Conservation (phyloP, 768 basidiomycete genomes). For the Agrocybe praecox region DNA sequence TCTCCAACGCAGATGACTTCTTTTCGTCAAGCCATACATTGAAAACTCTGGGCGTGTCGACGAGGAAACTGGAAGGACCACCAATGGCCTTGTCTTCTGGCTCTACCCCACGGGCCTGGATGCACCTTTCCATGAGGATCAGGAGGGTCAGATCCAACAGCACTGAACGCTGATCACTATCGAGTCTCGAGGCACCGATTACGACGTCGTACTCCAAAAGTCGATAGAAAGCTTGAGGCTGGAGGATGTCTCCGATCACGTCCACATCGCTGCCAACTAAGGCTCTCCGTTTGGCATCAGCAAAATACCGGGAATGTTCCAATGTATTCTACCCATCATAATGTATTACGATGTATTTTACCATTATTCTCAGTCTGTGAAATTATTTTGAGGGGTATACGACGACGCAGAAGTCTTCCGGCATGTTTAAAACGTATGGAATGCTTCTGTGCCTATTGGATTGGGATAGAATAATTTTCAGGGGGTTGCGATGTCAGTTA, state of each 20-base stretch:
- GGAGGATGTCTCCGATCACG: neutral
- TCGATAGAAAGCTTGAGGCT: neutral
- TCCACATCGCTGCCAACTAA: slow-evolving; percentile 1
- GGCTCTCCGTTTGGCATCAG: neutral
- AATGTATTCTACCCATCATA: no score
- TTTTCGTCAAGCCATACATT: neutral
- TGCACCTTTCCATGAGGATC: slow-evolving; percentile 1
- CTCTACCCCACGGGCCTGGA: slow-evolving; percentile 4
- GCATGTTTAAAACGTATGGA: no score
- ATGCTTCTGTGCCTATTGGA: no score
- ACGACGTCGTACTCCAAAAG: neutral
- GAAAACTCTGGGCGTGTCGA: neutral
- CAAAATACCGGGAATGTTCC: no score
- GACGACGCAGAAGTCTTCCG: no score
- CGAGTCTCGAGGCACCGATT: neutral
- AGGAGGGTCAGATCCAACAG: slow-evolving; percentile 2
- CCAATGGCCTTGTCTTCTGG: slow-evolving; percentile 4
- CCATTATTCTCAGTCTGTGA: no score
- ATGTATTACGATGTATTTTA: no score
- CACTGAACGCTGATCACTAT: slow-evolving; percentile 5
- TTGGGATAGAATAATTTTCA: no score
- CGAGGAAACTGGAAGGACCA: neutral
- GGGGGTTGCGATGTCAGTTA: no score
- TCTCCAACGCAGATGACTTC: neutral
- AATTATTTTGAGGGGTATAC: no score